A percentile compares a stretch with the other conserved stretches of the same genome.
phyloP scores from a whole-genome alignment of 768 basidiomycete species.

The Tylopilus cervinicoccineus region DNA sequence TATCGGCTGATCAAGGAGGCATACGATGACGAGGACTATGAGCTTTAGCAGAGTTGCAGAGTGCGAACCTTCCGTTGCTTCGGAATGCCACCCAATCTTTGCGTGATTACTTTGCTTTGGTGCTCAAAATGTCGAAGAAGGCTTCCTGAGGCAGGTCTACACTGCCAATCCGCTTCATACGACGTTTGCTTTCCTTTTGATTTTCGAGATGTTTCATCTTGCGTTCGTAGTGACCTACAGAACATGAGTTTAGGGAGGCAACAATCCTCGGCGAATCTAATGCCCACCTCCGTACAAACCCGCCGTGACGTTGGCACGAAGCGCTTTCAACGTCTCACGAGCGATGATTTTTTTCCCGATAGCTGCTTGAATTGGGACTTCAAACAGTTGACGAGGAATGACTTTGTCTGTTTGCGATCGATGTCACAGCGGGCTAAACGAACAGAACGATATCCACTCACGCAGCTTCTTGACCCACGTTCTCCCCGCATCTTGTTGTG shows the following conservation, averaged over 20 bases:
- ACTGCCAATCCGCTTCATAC: slow-evolving; percentile 83
- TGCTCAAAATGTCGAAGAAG: slow-evolving; percentile 85
- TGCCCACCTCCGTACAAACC: slow-evolving; percentile 81
- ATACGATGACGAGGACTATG: slow-evolving; percentile 92
- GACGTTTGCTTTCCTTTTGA: slow-evolving; percentile 90
- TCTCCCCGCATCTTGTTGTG: slow-evolving; percentile 68
- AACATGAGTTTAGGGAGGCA: not conserved
- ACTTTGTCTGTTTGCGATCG: slow-evolving; percentile 62
- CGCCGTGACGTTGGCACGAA: slow-evolving; percentile 90
- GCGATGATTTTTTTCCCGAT: slow-evolving; percentile 86
- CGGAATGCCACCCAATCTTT: not conserved
- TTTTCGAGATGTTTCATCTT: slow-evolving; percentile 86
- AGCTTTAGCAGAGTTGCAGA: slow-evolving; percentile 38
- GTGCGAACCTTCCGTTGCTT: not conserved
- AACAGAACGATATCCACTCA: slow-evolving; percentile 36
- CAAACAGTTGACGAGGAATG: slow-evolving; percentile 89
- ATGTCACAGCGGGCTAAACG: not conserved
- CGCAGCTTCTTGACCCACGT: slow-evolving; percentile 92
- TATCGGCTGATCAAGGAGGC: slow-evolving; percentile 90
- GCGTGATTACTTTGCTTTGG: slow-evolving; percentile 36
- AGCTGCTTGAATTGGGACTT: slow-evolving; percentile 93
- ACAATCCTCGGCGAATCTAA: not conserved
- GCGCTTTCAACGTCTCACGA: slow-evolving; percentile 80
- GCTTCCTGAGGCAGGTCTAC: slow-evolving; percentile 94
- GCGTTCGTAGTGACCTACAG: slow-evolving; percentile 80